Base-by-base conservation (phyloP, 139 green algal species). In the Dunaliella primolecta region DNA sequence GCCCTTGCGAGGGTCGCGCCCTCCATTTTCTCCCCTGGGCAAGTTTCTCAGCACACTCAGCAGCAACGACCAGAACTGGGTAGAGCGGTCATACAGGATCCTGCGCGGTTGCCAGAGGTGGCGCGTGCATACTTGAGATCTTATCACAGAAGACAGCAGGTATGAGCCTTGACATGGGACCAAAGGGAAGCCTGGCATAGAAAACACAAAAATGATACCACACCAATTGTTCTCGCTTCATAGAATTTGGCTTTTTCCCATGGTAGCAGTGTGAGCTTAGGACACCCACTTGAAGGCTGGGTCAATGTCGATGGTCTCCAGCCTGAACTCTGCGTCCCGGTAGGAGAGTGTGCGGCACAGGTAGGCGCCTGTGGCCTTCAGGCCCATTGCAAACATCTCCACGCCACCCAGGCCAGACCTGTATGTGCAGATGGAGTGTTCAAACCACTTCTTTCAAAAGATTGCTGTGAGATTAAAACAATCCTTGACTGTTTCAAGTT, bases 311-410 rank as follows among this genome's bases (percentile, higher is more conserved):
- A 95, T 84, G 56, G 91, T 85, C 15, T 85, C 81, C 81, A 85
- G 70, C 21, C 70, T 71, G 81, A 85, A 85, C 81, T 85, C 81
- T 7, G 81, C 81, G 15, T 80, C 81, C 21, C 37, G 36, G 89
- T 96, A 97, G 71, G 56, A 88, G 70, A 98, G 90, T 0, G 95
- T 94, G 78, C 95, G 93, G n/a, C 89, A 92, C 70, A 98, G 79
- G 87, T 98, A 98, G 80, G 90, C 90, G 36, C 95, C 95, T 25
- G 70, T 93, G 29, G 92, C 89, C 86, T 97, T 97, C 3, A 97
- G 86, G 1, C 92, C 92, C 89, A 95, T 94, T 81, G 81, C 89
- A 82, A 94, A 94, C 78, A 96, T 89, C 90, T 96, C 94, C 84
- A 95, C 81, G 15, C 90, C 91, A 37, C 92, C 94, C 76, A 97